Conservation (phyloP, 108 stramenopile genomes). For the Nitzschia sp. region DNA sequence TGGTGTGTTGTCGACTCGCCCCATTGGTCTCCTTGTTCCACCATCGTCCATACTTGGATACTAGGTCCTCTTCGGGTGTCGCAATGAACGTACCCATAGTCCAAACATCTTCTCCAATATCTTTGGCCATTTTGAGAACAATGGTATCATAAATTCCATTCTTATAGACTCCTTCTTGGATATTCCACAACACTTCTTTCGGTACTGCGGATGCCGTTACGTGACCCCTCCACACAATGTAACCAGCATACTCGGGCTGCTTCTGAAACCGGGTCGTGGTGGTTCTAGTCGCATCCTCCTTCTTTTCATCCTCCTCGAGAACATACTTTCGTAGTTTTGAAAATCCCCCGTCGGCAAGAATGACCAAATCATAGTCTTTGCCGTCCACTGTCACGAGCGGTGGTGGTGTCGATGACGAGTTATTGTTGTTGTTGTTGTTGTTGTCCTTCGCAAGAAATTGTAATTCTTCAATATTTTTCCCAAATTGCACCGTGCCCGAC, state of each 20-base stretch:
- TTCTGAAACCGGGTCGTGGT: background rate
- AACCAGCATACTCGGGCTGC: slow-evolving; percentile 21
- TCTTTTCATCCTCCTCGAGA: background rate
- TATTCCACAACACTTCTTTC: background rate
- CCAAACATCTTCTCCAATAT: slow-evolving; percentile 25
- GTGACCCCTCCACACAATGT: slow-evolving; percentile 17
- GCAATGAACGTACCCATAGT: slow-evolving; percentile 23
- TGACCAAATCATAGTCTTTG: slow-evolving; percentile 16
- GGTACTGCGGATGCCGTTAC: slow-evolving; percentile 3
- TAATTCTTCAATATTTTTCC: slow-evolving; percentile 3
- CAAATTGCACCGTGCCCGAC: slow-evolving; percentile 8
- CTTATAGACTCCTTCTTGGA: slow-evolving; percentile 21
- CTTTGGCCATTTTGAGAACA: slow-evolving; percentile 24
- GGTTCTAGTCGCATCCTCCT: background rate
- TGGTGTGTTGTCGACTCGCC: slow-evolving; percentile 8
- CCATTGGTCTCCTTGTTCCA: slow-evolving; percentile 22
- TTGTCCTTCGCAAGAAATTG: background rate
- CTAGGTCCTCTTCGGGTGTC: slow-evolving; percentile 10
- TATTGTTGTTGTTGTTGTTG: background rate
- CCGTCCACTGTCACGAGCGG: background rate
- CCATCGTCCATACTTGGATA: background rate
- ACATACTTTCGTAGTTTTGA: slow-evolving; percentile 15
- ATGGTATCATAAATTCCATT: slow-evolving; percentile 30
- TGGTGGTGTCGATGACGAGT: background rate
- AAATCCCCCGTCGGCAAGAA: slow-evolving; percentile 19